Evolutionary conservation across 495 filamentous ascomycete genomes (phyloP).

Genomic region (Penicillium daleae): DNA sequence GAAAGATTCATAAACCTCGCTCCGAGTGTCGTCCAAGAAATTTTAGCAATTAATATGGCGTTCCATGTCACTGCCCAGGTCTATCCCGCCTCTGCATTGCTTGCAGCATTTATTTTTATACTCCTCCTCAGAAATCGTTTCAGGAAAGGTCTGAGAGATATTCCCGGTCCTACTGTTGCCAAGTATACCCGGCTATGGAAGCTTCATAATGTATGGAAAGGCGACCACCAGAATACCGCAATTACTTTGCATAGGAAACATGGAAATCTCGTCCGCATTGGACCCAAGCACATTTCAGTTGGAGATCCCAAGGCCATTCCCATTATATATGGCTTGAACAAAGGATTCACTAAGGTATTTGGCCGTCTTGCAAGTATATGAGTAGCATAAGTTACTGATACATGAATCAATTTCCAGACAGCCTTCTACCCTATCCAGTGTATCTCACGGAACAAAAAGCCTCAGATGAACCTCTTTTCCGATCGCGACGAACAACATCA

Average conservation of each 20-base stretch:
- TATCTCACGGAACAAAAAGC: constrained; percentile 37
- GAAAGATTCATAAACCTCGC: background rate
- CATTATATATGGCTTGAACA: constrained; percentile 44
- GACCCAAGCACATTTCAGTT: constrained; percentile 43
- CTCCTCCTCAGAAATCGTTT: constrained; percentile 14
- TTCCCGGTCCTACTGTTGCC: constrained; percentile 42
- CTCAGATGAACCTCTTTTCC: constrained; percentile 41
- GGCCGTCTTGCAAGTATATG: background rate
- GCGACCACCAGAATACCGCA: constrained; percentile 34
- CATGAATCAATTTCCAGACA: constrained; percentile 26
- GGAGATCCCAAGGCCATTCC: constrained; percentile 40
- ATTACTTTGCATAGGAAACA: constrained; percentile 44
- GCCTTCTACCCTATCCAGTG: constrained; percentile 47
- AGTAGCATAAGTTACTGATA: background rate
- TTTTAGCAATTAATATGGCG: background rate
- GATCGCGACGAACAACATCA: constrained; percentile 34
- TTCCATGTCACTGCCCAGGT: background rate
- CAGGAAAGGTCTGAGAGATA: constrained; percentile 21
- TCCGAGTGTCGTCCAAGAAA: background rate
- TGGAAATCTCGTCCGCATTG: constrained; percentile 45
- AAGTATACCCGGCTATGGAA: constrained; percentile 42
- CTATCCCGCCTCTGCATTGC: background rate
- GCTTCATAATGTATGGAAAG: constrained; percentile 38
- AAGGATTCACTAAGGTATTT: constrained; percentile 43
- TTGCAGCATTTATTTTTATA: background rate